Evolutionary conservation across 2,329 filamentous ascomycete species (phyloP).

Genomic region (Xylaria multiplex): DNA sequence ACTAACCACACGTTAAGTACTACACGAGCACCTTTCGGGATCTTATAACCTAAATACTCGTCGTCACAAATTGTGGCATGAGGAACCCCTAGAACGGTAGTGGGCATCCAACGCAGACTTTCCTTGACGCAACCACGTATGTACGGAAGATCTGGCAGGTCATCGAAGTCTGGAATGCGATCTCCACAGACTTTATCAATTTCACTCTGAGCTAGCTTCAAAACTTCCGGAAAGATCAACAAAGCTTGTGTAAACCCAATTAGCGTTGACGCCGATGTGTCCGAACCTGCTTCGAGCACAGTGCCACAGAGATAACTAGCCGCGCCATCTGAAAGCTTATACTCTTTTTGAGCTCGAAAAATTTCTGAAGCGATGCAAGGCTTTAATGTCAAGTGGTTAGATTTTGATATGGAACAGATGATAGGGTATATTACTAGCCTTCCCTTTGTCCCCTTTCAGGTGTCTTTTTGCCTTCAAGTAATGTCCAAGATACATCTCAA

Average conservation of each 20-base stretch:
- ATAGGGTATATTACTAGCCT: conserved; percentile 32
- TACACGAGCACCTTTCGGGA: conserved; percentile 55
- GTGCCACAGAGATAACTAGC: conserved; percentile 48
- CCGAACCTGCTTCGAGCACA: conserved; percentile 50
- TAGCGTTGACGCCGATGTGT: conserved; percentile 53
- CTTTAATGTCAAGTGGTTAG: conserved; percentile 32
- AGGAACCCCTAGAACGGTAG: conserved; percentile 50
- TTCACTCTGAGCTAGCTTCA: conserved; percentile 38
- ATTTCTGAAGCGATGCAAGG: conserved; percentile 47
- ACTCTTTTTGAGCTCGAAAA: conserved; percentile 48
- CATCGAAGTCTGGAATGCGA: conserved; percentile 55
- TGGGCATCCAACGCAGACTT: conserved; percentile 57
- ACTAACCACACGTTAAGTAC: conserved; percentile 54
- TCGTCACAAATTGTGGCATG: conserved; percentile 51
- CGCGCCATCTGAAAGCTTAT: conserved; percentile 48
- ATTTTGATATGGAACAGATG: neutral
- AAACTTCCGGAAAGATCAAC: conserved; percentile 52
- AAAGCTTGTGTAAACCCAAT: conserved; percentile 55
- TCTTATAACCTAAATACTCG: conserved; percentile 52
- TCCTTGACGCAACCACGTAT: conserved; percentile 58
- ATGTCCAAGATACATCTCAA: conserved; percentile 53
- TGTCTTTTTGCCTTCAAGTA: conserved; percentile 55
- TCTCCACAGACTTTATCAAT: conserved; percentile 57
- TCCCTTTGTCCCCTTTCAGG: conserved; percentile 43
- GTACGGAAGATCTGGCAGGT: conserved; percentile 58